A percentile compares a stretch with the other conserved stretches of the same genome.
Conservation (phyloP, 2,329 filamentous ascomycete species). For the Ophiocordyceps camponoti-floridani region DNA sequence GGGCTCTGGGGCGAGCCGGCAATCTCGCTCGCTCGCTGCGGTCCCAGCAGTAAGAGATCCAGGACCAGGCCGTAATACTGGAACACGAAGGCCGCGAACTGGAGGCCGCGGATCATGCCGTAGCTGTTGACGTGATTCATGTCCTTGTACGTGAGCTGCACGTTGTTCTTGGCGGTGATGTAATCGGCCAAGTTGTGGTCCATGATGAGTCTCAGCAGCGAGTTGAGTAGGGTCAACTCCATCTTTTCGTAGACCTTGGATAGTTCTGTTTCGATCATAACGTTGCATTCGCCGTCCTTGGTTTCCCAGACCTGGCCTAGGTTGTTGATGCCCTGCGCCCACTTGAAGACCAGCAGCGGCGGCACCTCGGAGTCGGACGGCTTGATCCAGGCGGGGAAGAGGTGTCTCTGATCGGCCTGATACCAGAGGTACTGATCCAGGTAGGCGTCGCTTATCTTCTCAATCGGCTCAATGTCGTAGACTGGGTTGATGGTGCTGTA, state of each 20-base stretch:
- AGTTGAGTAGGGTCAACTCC: slow-evolving; percentile 86
- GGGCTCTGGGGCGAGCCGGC: slow-evolving; percentile 84
- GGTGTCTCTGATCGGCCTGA: slow-evolving; percentile 87
- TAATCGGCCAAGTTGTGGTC: slow-evolving; percentile 98
- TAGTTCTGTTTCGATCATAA: slow-evolving; percentile 94
- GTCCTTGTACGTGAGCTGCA: slow-evolving; percentile 97
- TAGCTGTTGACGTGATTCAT: slow-evolving; percentile 99
- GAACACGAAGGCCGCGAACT: slow-evolving; percentile 97
- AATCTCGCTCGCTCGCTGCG: slow-evolving; percentile 95
- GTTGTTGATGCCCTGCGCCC: slow-evolving; percentile 99
- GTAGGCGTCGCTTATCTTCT: slow-evolving; percentile 98
- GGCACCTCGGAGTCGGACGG: slow-evolving; percentile 96
- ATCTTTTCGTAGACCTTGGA: slow-evolving; percentile 99
- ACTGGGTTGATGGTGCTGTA: slow-evolving; percentile 98
- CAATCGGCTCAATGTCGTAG: slow-evolving; percentile 96
- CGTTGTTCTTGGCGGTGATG: slow-evolving; percentile 98
- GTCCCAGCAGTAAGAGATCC: slow-evolving; percentile 75
- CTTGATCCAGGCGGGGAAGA: slow-evolving; percentile 98
- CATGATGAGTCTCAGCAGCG: slow-evolving; percentile 88
- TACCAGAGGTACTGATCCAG: slow-evolving; percentile 99
- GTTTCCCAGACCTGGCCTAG: slow-evolving; percentile 89
- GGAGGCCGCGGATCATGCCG: slow-evolving; percentile 91
- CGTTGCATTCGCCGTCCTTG: slow-evolving; percentile 87
- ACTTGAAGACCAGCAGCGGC: slow-evolving; percentile 88
- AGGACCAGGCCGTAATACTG: slow-evolving; percentile 96